phyloP scores from a whole-genome alignment of 1,139 yeast species.

The Geotrichum citri-aurantii region DNA sequence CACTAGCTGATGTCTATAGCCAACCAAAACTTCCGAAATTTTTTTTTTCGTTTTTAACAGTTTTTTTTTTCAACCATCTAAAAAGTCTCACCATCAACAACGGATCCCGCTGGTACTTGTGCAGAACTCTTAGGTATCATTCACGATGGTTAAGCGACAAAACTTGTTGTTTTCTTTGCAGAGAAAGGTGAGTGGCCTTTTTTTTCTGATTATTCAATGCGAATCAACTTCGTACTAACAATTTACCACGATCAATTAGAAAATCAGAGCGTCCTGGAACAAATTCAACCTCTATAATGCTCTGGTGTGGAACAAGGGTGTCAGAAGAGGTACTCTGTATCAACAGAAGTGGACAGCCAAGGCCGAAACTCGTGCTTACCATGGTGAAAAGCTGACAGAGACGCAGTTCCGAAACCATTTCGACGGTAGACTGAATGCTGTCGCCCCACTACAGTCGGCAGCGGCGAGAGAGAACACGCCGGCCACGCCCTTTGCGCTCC shows the following conservation, averaged over 20 bases:
- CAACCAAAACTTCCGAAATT: constrained; percentile 14
- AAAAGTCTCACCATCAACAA: not conserved
- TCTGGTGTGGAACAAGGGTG: constrained; percentile 40
- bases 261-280: constrained; percentile 88
- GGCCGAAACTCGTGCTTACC: constrained; percentile 89
- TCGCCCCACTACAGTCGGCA: constrained; percentile 51
- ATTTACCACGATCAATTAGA: constrained; percentile 26
- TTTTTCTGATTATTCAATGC: not conserved
- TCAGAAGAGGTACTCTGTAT: constrained; percentile 57
- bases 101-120: not conserved
- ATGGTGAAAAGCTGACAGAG: constrained; percentile 91
- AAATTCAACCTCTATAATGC: constrained; percentile 85
- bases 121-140: not conserved
- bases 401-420: constrained; percentile 70
- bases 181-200: constrained; percentile 16
- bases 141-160: constrained; percentile 19
- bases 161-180: constrained; percentile 19
- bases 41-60: not conserved
- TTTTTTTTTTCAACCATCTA: constrained; percentile 2
- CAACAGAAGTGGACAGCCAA: constrained; percentile 93
- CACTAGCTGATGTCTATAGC: constrained; percentile 4
- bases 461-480: constrained; percentile 25
- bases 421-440: constrained; percentile 71
- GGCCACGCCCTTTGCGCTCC: constrained; percentile 69
- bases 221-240: not conserved